Evolutionary conservation across 2,329 filamentous ascomycete genomes (phyloP).

Genomic region (Monosporascus sp.): DNA sequence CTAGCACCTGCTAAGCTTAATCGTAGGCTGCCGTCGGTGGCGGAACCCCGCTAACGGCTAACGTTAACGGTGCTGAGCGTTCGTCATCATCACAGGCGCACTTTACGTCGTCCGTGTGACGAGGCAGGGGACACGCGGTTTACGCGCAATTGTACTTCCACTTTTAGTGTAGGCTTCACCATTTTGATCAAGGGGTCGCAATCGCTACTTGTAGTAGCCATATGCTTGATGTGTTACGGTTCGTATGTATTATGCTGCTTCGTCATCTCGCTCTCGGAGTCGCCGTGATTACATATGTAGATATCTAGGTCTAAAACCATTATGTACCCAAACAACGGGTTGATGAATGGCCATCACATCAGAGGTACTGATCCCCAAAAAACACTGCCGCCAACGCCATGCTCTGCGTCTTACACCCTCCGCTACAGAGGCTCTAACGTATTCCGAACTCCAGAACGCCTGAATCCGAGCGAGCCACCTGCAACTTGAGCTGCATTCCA

Average conservation of each 20-base stretch:
- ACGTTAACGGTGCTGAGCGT: background rate
- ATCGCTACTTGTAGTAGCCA: too few species aligned
- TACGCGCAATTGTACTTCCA: background rate
- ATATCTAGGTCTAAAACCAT: background rate
- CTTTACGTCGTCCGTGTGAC: background rate
- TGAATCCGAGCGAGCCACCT: background rate
- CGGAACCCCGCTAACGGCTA: background rate
- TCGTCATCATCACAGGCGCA: too few species aligned
- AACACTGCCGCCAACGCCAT: background rate
- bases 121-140: background rate
- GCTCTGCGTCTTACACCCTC: background rate
- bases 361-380: background rate
- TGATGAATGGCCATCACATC: background rate
- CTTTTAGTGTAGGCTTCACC: too few species aligned
- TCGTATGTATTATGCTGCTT: background rate
- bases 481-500: too few species aligned
- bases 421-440: background rate
- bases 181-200: too few species aligned
- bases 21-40: background rate
- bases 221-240: too few species aligned
- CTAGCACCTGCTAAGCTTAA: background rate
- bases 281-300: too few species aligned
- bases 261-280: too few species aligned
- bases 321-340: background rate
- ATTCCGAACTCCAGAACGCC: background rate